Evolutionary conservation across 305 asterid genomes (phyloP), one percentile per base, ranked within the genome.

Genomic region (Fraxinus platypoda): DNA sequence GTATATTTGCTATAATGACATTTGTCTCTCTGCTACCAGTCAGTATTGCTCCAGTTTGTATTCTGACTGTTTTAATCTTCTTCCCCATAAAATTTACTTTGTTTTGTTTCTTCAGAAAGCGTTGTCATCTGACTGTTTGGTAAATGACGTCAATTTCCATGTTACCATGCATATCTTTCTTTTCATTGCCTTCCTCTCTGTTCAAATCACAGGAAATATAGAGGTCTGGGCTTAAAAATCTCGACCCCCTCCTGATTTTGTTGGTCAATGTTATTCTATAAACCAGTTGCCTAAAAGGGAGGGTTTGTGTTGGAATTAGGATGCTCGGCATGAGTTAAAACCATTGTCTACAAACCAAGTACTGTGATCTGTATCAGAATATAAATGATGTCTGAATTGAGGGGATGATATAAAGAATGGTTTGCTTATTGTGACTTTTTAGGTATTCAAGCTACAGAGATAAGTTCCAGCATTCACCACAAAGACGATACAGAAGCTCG

Each of bases 361-460:
- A 70, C 75, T 6, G 21, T 30, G 38, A 28, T 70, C 37, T 13
- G 41, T 30, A 5, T 70, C 12, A 28, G 21, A 70, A 70, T 66
- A 9, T 31, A 66, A 66, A 66, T 66, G 34, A 26, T 1, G 19
- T 68, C 74, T 26, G 74, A 11, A 30, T 68, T 30, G 19, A 31
- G 75, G 75, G 74, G 74, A 28, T 25, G 74, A 13, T 70, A 15
- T 33, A 71, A 15, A 12, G 43, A 15, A 68, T 28, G 26, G 74
- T 12, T 11, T 74, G 25, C 52, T 80, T 26, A 25, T 62, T 31
- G 68, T 79, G 73, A 13, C 62, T 80, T 84, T 37, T 72, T 57
- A 91, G 97, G 91, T 87, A 91, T 86, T 66, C 92, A 86, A 90
- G 88, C 89, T 88, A 91, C 90, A 89, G 97, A 80, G 73, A 88